Base-by-base conservation (phyloP, 306 rosid species). In the Lathyrus oleraceus region DNA sequence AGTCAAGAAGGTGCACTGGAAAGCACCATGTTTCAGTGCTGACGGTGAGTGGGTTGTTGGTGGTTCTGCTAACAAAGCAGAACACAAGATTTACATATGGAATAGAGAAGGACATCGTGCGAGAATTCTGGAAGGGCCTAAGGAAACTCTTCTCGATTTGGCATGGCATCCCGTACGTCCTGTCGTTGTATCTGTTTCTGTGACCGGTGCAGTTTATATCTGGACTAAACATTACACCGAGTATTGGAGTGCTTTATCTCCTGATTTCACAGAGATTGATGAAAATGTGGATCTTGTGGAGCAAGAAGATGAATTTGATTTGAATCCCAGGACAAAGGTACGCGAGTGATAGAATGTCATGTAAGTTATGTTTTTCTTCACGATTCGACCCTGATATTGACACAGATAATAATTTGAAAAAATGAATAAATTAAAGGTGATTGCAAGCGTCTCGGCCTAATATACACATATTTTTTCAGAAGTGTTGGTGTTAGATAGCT, bases 181-280 rank as follows among this genome's bases (percentile, higher is more conserved):
- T 13, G 81, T 95, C 57, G 84, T 95, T 28, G 97, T 85, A 75
- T 95, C 97, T 63, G 97, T 91, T 81, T 95, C 99, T 8, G 28
- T 87, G 81, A 82, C 90, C 35, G 97, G 99, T 56, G 43, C 83
- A 69, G 85, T 87, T 79, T 94, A 91, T 78, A 91, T 94, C 17
- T 94, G 99, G 96, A 96, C 97, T 21, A 94, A 94, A 85, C 95
- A 94, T 81, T 88, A 91, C 69, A 94, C 97, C 32, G 95, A 88
- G 85, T 91, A 87, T 60, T 94, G 96, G 99, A 94, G 99, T 87
- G 97, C 99, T 63, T 88, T 94, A 80, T 95, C 96, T 73, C 99
- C 96, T 45, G 99, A 88, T 77, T 94, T 91, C 75, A 88, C 87
- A 77, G 99, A 94, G 83, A 95, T 94, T 9, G 99, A 94, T 76